phyloP scores from a whole-genome alignment of 176 grass and related monocot species.

The Carex kokanica region DNA sequence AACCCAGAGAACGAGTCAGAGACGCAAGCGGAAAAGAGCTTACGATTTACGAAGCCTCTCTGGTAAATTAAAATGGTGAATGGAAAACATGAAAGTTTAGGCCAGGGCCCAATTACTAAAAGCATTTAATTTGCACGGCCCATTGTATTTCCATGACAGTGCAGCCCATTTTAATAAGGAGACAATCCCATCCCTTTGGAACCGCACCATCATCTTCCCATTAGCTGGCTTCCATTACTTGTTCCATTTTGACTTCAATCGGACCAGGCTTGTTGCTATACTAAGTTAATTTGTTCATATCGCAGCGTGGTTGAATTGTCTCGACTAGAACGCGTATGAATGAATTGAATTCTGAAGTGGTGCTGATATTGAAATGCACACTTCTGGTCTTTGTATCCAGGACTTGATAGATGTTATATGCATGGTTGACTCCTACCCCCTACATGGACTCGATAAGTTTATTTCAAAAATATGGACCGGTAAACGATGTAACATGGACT shows the following conservation, averaged over 20 bases:
- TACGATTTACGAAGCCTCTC: background rate
- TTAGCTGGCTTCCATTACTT: background rate
- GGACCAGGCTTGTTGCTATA: background rate
- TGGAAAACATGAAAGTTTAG: background rate
- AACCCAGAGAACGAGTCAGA: background rate
- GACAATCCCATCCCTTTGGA: no score
- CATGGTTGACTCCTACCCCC: background rate
- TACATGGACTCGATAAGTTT: slow-evolving; percentile 4
- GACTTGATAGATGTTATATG: background rate
- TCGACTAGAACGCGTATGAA: background rate
- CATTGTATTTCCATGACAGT: no score
- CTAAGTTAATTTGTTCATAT: background rate
- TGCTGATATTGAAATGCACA: background rate
- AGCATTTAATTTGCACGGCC: no score
- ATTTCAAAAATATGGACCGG: background rate
- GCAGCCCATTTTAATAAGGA: no score
- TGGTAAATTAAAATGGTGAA: background rate
- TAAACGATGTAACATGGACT: background rate
- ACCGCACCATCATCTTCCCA: background rate
- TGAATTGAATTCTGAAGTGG: background rate
- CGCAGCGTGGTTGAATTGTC: background rate
- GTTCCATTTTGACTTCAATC: background rate
- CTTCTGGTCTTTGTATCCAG: background rate
- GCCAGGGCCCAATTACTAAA: background rate
- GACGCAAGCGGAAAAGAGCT: background rate